Percentiles rank a stretch among this genome's conserved stretches.
These are phyloP conservation scores for Theobroma cacao DNA, from an alignment of 345 rosid genomes.

Conservation along the genomic window DNA sequence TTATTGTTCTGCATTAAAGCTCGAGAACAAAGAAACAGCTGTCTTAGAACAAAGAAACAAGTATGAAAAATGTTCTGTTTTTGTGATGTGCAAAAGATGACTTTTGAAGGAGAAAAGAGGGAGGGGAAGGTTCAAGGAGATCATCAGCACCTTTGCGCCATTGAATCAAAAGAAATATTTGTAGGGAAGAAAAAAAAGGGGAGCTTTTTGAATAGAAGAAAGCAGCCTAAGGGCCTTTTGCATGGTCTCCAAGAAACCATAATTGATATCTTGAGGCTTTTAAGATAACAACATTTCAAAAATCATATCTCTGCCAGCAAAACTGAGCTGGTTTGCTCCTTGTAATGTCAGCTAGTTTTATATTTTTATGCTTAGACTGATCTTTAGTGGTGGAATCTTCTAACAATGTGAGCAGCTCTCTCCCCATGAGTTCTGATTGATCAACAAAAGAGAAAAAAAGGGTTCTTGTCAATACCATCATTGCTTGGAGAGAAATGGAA, in stretches of 20 bases:
- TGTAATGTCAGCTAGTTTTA: constrained; percentile 28
- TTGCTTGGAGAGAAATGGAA: constrained; percentile 27
- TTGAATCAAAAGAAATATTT: constrained; percentile 10
- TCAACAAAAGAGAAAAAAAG: constrained; percentile 37
- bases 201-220: constrained; percentile 31
- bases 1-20: constrained; percentile 21
- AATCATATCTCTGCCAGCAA: constrained; percentile 27
- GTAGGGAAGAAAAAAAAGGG: constrained; percentile 19
- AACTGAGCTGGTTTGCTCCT: constrained; percentile 34
- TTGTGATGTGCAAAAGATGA: constrained; percentile 16
- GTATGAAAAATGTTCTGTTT: constrained; percentile 17
- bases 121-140: constrained; percentile 21
- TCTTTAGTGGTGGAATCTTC: constrained; percentile 44
- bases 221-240: constrained; percentile 41
- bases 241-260: constrained; percentile 73
- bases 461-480: constrained; percentile 35
- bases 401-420: constrained; percentile 24
- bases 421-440: constrained; percentile 27
- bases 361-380: constrained; percentile 23
- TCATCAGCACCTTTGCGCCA: not conserved
- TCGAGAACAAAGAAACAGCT: constrained; percentile 12
- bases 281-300: constrained; percentile 27
- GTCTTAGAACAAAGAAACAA: constrained; percentile 30
- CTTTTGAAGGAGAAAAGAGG: constrained; percentile 4
- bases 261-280: constrained; percentile 53